Conservation (phyloP, 2,329 filamentous ascomycete genomes). For the Diaporthe amygdali region DNA sequence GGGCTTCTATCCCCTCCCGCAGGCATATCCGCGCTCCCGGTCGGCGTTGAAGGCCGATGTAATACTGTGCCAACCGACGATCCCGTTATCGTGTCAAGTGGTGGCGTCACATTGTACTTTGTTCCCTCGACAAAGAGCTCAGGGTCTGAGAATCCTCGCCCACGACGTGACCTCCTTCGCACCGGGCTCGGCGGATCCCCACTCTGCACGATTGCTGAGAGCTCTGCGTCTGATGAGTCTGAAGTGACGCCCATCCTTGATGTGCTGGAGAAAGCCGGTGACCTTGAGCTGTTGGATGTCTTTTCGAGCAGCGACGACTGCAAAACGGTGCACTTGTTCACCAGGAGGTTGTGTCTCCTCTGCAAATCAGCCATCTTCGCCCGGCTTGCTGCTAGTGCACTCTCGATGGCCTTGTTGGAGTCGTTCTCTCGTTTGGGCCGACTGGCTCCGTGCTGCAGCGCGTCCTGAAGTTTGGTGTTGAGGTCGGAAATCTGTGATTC, state of each 20-base stretch:
- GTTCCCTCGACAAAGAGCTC: conserved; percentile 44
- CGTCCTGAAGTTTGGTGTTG: conserved; percentile 49
- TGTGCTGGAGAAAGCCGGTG: not conserved
- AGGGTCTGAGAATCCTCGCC: conserved; percentile 49
- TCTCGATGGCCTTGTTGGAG: conserved; percentile 46
- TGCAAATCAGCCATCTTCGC: conserved; percentile 60
- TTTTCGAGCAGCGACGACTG: conserved; percentile 57
- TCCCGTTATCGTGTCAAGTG: conserved; percentile 37
- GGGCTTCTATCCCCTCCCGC: conserved; percentile 39
- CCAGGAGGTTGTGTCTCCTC: conserved; percentile 54
- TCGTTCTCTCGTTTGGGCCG: conserved; percentile 30
- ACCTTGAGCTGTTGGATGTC: conserved; percentile 39
- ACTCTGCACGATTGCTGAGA: conserved; percentile 38
- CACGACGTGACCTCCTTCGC: conserved; percentile 40
- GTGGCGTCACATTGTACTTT: conserved; percentile 48
- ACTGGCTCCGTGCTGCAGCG: conserved; percentile 30
- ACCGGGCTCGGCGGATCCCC: conserved; percentile 39
- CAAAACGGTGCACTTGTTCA: conserved; percentile 56
- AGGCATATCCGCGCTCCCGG: conserved; percentile 30
- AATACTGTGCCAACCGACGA: conserved; percentile 30
- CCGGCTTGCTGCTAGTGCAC: conserved; percentile 54
- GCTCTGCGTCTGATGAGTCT: conserved; percentile 40
- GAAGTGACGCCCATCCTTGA: conserved; percentile 24
- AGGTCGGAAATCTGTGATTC: conserved; percentile 54
- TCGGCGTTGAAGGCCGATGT: conserved; percentile 45